Percentiles rank a stretch among this genome's conserved stretches.
Evolutionary conservation across 2,329 filamentous ascomycete genomes (phyloP).

Genomic region (Chrysoporthe austroafricana): DNA sequence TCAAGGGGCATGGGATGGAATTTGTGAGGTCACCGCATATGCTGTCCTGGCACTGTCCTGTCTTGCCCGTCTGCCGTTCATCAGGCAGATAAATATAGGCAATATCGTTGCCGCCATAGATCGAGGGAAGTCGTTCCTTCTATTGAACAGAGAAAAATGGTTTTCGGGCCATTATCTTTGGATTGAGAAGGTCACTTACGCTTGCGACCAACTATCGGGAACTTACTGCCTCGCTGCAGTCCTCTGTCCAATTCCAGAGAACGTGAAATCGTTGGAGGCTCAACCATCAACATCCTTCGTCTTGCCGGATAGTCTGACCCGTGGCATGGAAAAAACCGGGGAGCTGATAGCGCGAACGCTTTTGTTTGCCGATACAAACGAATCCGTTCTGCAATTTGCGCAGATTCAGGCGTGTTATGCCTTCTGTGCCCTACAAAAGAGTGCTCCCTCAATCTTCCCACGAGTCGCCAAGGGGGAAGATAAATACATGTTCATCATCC

Average conservation of each 20-base stretch:
- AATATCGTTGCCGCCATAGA: neutral
- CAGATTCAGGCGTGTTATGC: slow-evolving; percentile 5
- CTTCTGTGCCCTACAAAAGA: neutral
- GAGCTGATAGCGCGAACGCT: neutral
- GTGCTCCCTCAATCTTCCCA: neutral
- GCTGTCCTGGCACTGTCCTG: neutral
- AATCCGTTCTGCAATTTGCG: neutral
- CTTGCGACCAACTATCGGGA: slow-evolving; percentile 13
- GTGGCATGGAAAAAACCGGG: neutral
- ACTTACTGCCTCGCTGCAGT: slow-evolving; percentile 20
- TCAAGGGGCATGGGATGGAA: neutral
- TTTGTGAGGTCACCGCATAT: slow-evolving; percentile 1
- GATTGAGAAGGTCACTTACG: slow-evolving; percentile 26
- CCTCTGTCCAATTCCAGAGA: neutral
- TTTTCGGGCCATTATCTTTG: slow-evolving; percentile 7
- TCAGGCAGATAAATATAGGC: neutral
- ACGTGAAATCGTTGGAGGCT: neutral
- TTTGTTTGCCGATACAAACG: neutral
- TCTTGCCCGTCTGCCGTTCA: neutral
- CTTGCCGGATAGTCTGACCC: neutral
- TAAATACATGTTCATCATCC: slow-evolving; percentile 1
- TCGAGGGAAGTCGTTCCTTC: neutral
- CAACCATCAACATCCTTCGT: neutral
- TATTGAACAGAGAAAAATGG: neutral
- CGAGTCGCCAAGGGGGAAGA: neutral